Conservation (phyloP, 2,329 filamentous ascomycete genomes). For the Exophiala sp. region DNA sequence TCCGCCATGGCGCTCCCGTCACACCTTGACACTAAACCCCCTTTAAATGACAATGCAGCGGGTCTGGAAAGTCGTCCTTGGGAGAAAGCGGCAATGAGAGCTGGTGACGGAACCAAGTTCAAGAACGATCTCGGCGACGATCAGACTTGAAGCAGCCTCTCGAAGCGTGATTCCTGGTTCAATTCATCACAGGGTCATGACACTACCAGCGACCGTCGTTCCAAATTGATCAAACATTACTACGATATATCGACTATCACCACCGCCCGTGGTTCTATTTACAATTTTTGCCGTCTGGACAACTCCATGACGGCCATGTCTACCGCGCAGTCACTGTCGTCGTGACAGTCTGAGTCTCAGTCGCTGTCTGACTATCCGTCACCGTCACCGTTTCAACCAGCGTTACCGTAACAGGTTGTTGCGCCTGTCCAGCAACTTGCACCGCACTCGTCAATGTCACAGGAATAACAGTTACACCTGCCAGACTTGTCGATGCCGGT, state of each 20-base stretch:
- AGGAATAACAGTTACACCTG: slow-evolving; percentile 1
- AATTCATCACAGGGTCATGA: no score
- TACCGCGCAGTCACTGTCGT: slow-evolving; percentile 12
- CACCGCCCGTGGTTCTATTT: no score
- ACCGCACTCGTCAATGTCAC: neutral
- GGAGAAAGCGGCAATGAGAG: neutral
- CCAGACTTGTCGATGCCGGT: neutral
- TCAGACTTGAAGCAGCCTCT: neutral
- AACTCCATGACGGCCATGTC: neutral
- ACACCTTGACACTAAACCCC: neutral
- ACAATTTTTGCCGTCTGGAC: no score
- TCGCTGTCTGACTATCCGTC: slow-evolving; percentile 12
- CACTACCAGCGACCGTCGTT: no score
- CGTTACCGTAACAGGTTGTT: slow-evolving; percentile 6
- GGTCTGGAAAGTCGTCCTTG: neutral
- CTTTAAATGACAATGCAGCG: neutral
- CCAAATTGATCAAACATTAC: no score
- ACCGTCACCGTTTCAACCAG: slow-evolving; percentile 8
- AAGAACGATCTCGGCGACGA: slow-evolving; percentile 14
- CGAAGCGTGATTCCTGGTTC: no score
- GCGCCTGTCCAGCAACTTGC: neutral
- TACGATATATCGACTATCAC: no score
- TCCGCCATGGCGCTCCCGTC: no score
- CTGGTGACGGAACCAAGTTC: slow-evolving; percentile 1
- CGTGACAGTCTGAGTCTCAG: slow-evolving; percentile 13